Conservation (phyloP, 768 basidiomycete genomes). For the Leucosporidium scottii region DNA sequence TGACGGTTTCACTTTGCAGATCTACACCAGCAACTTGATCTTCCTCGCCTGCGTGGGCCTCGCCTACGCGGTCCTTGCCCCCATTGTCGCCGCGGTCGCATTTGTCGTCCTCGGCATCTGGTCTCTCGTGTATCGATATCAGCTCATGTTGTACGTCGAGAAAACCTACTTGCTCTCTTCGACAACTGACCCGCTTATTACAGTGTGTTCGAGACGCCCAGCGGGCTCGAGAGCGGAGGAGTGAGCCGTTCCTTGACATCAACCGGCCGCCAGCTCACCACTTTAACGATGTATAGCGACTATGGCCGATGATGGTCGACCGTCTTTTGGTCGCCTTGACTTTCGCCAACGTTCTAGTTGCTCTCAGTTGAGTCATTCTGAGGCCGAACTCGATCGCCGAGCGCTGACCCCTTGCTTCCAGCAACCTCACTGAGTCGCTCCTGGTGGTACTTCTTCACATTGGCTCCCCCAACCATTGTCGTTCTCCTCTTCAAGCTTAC, state of each 20-base stretch:
- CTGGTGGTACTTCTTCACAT: neutral
- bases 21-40: constrained; percentile 48
- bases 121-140: neutral
- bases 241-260: no score
- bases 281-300: neutral
- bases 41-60: constrained; percentile 53
- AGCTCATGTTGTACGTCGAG: neutral
- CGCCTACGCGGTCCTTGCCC: constrained; percentile 89
- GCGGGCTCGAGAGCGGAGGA: neutral
- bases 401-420: neutral
- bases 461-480: neutral
- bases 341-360: neutral
- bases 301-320: neutral
- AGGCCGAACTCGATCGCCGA: neutral
- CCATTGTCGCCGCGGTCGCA: constrained; percentile 75
- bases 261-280: no score
- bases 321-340: neutral
- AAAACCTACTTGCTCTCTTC: no score
- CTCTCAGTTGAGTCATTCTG: neutral
- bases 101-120: constrained; percentile 50
- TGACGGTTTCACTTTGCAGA: neutral
- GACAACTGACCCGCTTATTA: no score
- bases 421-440: neutral
- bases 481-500: neutral
- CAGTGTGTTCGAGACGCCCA: neutral